Conservation (phyloP, 106 monocot genomes). For the Dendrobium officinale region DNA sequence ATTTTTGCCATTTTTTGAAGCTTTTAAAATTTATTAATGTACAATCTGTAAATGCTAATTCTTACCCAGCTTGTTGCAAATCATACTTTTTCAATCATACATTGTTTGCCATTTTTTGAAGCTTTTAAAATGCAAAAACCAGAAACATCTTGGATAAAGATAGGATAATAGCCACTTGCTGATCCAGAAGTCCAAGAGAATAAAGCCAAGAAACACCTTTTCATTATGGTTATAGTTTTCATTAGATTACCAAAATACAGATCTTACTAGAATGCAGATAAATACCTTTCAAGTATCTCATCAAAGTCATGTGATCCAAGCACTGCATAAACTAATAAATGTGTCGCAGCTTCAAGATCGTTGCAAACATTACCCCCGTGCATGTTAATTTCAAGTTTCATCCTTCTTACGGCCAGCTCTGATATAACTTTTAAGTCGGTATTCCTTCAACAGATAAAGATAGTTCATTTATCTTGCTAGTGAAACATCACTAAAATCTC, state of each 20-base stretch:
- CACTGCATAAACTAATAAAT: conserved; percentile 49
- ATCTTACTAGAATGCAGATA: not conserved
- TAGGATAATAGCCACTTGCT: no score
- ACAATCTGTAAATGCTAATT: no score
- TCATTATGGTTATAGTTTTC: not conserved
- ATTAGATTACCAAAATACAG: not conserved
- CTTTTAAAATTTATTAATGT: no score
- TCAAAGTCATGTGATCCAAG: conserved; percentile 38
- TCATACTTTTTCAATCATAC: no score
- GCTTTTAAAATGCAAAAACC: no score
- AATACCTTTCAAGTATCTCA: conserved; percentile 56
- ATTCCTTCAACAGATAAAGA: conserved; percentile 47
- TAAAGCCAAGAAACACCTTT: no score
- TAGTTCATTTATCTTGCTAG: not conserved
- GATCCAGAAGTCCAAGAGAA: no score
- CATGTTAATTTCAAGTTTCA: conserved; percentile 66
- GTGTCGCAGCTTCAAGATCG: conserved; percentile 51
- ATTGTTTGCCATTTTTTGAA: no score
- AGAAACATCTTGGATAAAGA: no score
- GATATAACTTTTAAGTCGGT: conserved; percentile 41
- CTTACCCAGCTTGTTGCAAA: no score
- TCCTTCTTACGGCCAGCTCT: conserved; percentile 65
- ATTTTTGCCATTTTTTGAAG: no score
- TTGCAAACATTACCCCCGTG: conserved; percentile 66
- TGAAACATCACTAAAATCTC: not conserved